Base-by-base conservation (phyloP, 805 yeast species). In the Limtongia smithiae region DNA sequence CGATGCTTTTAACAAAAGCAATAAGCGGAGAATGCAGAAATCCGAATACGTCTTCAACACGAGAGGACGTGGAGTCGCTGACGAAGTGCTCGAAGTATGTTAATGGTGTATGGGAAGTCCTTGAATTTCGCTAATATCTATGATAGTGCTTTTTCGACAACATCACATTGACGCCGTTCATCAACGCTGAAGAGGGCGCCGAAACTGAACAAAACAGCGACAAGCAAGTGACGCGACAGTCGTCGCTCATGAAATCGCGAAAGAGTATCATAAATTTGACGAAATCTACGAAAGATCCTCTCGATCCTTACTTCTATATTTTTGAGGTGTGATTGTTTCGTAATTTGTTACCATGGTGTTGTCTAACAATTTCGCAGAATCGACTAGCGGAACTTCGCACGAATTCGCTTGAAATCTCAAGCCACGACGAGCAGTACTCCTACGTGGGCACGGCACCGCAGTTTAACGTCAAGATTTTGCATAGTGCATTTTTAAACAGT, bases 1-100 rank as follows among this genome's bases (percentile, higher is more conserved):
- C 0, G 93, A 84, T 61, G 75, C 71, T 50, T 85, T 81, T 68
- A 85, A 84, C 65, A 73, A 75, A 17, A 80, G 76, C 62, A 83
- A 83, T 65, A 80, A 77, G 59, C 74, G 69, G 47, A 85, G 85
- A 62, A 83, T 85, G 85, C 66, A 80, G 8, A 80, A 76, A 59
- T 64, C 70, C 3, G 89, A 83, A 54, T 85, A 80, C 60, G 71
- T 81, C 14, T 72, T 73, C 37, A 78, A 77, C 41, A 63, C 71
- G 15, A 57, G 60, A 37, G 60, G 62, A 18, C 66, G 66, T 22
- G 68, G 68, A 8, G 58, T 71, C 8, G 60, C 74, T 2, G 61
- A 61, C 14, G 69, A 65, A 24, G 54, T 69, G 18, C 56, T 69
- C 33, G 71, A 71, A 44, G 60, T 61, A 51, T 36, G 37, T 63